phyloP scores from a whole-genome alignment of 2,329 filamentous ascomycete species.

The Botryotinia globosa region DNA sequence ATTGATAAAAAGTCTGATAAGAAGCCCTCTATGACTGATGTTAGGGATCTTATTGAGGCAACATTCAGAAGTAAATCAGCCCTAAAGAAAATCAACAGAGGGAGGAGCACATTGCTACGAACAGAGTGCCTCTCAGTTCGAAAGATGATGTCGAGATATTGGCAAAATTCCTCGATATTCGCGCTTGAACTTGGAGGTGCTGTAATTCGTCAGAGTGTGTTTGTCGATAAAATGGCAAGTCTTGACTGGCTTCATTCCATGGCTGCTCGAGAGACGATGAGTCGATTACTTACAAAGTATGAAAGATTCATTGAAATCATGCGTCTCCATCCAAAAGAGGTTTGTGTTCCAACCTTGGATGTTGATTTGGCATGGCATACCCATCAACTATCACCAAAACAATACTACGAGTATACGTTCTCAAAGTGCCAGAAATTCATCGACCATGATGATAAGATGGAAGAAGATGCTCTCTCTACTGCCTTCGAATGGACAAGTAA shows the following conservation, averaged over 20 bases:
- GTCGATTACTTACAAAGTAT: constrained; percentile 63
- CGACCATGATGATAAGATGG: constrained; percentile 82
- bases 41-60: constrained; percentile 51
- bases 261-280: constrained; percentile 59
- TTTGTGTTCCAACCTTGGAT: constrained; percentile 69
- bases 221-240: constrained; percentile 70
- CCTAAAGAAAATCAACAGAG: constrained; percentile 44
- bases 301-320: constrained; percentile 62
- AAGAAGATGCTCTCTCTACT: constrained; percentile 60
- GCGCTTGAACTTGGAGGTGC: constrained; percentile 64
- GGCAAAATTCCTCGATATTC: constrained; percentile 64
- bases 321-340: constrained; percentile 43
- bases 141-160: constrained; percentile 69
- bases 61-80: constrained; percentile 42
- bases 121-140: constrained; percentile 49
- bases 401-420: constrained; percentile 61
- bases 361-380: constrained; percentile 79
- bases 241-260: constrained; percentile 79
- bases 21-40: constrained; percentile 47
- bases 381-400: constrained; percentile 62
- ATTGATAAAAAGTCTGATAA: constrained; percentile 35
- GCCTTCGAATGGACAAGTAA: constrained; percentile 73
- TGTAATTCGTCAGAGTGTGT: constrained; percentile 63
- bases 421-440: constrained; percentile 56
- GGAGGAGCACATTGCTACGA: constrained; percentile 29